Conservation (phyloP, 768 basidiomycete species). For the Strobilomyces dryophilus region DNA sequence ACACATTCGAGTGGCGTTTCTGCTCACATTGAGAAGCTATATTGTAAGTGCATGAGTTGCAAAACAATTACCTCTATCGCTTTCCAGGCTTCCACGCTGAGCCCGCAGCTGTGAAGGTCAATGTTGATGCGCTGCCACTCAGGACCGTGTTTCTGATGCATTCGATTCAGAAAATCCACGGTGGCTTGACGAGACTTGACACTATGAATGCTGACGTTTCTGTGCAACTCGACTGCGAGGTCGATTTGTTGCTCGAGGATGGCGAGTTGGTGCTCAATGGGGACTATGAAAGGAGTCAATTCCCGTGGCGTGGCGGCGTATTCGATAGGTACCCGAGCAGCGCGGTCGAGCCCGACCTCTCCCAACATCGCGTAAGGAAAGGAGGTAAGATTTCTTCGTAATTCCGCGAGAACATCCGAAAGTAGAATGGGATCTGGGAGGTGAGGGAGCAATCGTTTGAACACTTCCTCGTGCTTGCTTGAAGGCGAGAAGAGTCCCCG, state of each 20-base stretch:
- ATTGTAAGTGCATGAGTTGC: neutral
- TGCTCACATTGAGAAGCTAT: constrained; percentile 29
- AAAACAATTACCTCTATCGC: constrained; percentile 61
- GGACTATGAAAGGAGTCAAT: constrained; percentile 75
- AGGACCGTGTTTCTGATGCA: constrained; percentile 54
- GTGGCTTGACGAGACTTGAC: constrained; percentile 75
- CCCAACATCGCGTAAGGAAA: constrained; percentile 81
- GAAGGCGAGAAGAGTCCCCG: constrained; percentile 54
- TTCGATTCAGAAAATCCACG: constrained; percentile 54
- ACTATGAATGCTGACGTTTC: constrained; percentile 85
- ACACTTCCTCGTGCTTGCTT: constrained; percentile 34
- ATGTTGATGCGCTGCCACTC: constrained; percentile 68
- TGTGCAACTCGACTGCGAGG: constrained; percentile 72
- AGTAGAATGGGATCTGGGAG: constrained; percentile 75
- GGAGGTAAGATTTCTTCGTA: constrained; percentile 55
- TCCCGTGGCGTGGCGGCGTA: constrained; percentile 45
- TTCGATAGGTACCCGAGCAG: constrained; percentile 67
- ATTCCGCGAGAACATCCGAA: constrained; percentile 48
- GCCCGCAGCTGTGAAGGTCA: constrained; percentile 87
- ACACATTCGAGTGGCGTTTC: constrained; percentile 73
- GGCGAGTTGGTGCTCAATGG: constrained; percentile 73
- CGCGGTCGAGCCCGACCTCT: constrained; percentile 88
- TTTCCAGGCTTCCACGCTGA: constrained; percentile 72
- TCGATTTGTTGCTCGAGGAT: constrained; percentile 83
- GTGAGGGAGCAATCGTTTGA: constrained; percentile 53